Evolutionary conservation across 257 asterid genomes (phyloP).

Genomic region (Ilex asprella): DNA sequence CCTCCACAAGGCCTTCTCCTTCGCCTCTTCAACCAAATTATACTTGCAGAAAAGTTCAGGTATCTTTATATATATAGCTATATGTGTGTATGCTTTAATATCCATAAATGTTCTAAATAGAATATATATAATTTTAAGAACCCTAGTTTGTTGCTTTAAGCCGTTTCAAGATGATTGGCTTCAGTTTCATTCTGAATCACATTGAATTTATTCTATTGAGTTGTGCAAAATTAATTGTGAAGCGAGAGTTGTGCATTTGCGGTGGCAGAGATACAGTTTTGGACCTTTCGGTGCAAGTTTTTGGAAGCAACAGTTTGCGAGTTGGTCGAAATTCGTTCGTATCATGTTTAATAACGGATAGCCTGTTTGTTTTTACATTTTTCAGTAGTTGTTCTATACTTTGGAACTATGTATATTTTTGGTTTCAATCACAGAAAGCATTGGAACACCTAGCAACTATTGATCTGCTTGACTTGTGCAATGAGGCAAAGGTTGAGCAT

Average conservation of each 20-base stretch:
- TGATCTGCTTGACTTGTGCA: conserved; percentile 76
- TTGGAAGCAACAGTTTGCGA: not conserved
- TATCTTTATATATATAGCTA: not conserved
- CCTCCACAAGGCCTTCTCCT: conserved; percentile 19
- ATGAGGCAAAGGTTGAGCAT: conserved; percentile 88
- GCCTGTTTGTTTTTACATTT: not conserved
- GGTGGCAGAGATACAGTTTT: too few species aligned
- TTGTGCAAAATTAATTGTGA: not conserved
- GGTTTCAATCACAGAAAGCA: conserved; percentile 48
- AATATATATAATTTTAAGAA: not conserved
- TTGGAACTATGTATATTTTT: not conserved
- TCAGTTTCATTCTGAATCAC: not conserved
- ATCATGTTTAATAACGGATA: not conserved
- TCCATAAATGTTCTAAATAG: not conserved
- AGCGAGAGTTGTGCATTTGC: not conserved
- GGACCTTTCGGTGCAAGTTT: too few species aligned
- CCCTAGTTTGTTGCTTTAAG: not conserved
- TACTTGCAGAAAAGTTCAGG: conserved; percentile 30
- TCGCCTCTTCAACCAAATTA: conserved; percentile 41
- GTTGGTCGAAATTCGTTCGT: not conserved
- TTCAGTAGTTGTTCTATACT: not conserved
- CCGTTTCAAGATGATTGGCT: not conserved
- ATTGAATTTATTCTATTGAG: not conserved
- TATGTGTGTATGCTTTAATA: too few species aligned
- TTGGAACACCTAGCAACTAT: conserved; percentile 67